Evolutionary conservation across 2,329 filamentous ascomycete species (phyloP), one percentile per base, ranked within the genome.

Genomic region (Chaetomiaceae sp.): DNA sequence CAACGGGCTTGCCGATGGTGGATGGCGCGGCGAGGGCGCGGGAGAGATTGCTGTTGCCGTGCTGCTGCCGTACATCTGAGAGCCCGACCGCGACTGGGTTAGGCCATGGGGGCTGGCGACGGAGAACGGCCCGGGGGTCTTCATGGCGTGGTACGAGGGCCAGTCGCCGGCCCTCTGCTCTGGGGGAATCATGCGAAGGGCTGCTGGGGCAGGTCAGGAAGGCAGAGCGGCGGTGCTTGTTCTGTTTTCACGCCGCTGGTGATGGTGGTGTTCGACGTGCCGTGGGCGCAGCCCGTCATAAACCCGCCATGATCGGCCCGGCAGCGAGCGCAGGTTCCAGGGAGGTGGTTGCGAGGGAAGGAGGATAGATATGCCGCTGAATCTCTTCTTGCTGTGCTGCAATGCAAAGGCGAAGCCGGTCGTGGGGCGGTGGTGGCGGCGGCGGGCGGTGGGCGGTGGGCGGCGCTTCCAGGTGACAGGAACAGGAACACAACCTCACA

Each of bases 41-140:
- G 80, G 78, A 1, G 78, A 79, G 10, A 68, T 66, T 5, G 70
- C 62, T 42, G 73, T 62, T 42, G 73, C 61, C 51, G 69, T 75
- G 47, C 63, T 62, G 26, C 63, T 55, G 41, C 65, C 60, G 48
- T 62, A 65, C 5, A 69, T 60, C 44, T 71, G 70, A 37, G 69
- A 62, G 36, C 59, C 62, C 1, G 68, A 62, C 45, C 70, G 71
- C 7, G 71, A 55, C 44, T 60, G 55, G 29, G 55, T 49, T 35
- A 58, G 54, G 11, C 62, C 58, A 42, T 60, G 63, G 33, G 61
- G 57, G 22, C 62, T 60, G 30, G 55, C 53, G 6, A 65, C 62
- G 20, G 69, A 62, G 22, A 66, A 64, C 34, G 65, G 64, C 46
- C 66, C 59, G 6, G 62, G 59, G 29, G 72, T 68, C 60, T 71